phyloP scores from a whole-genome alignment of 2,329 filamentous ascomycete genomes.

The Aspergillus floridensis region DNA sequence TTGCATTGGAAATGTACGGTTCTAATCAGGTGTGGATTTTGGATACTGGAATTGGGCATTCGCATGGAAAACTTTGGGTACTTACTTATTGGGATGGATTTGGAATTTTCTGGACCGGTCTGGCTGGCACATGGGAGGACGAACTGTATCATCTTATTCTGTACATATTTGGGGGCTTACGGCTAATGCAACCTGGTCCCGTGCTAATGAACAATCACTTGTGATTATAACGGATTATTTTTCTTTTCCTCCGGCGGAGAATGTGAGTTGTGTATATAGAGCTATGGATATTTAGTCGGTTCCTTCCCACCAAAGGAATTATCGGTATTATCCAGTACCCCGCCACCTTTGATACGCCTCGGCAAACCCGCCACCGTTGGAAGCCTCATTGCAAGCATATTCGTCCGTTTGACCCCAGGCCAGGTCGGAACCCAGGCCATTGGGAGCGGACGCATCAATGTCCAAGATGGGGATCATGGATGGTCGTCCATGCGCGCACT shows the following conservation, averaged over 20 bases:
- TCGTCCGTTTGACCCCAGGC: not conserved
- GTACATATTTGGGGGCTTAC: not conserved
- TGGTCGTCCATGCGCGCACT: conserved; percentile 51
- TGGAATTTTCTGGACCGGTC: not conserved
- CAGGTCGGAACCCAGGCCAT: not conserved
- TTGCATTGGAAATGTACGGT: not conserved
- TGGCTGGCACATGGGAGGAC: not conserved
- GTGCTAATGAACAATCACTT: not conserved
- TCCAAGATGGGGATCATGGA: conserved; percentile 48
- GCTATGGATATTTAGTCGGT: not conserved
- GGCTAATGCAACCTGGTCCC: not conserved
- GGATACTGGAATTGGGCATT: conserved; percentile 1
- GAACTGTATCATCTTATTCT: not conserved
- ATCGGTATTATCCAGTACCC: not conserved
- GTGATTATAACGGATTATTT: not conserved
- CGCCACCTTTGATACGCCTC: conserved; percentile 15
- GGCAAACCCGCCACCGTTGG: conserved; percentile 4
- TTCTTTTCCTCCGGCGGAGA: too few relatives aligned
- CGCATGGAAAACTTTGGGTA: not conserved
- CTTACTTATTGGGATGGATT: not conserved
- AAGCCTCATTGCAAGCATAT: not conserved
- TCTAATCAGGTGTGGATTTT: conserved; percentile 2
- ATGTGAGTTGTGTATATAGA: not conserved
- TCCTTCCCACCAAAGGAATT: not conserved
- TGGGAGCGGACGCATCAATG: conserved; percentile 13